A percentile compares a stretch with the other conserved stretches of the same genome.
Conservation (phyloP, 2,329 filamentous ascomycete genomes). For the Dothideomycetes sp. region DNA sequence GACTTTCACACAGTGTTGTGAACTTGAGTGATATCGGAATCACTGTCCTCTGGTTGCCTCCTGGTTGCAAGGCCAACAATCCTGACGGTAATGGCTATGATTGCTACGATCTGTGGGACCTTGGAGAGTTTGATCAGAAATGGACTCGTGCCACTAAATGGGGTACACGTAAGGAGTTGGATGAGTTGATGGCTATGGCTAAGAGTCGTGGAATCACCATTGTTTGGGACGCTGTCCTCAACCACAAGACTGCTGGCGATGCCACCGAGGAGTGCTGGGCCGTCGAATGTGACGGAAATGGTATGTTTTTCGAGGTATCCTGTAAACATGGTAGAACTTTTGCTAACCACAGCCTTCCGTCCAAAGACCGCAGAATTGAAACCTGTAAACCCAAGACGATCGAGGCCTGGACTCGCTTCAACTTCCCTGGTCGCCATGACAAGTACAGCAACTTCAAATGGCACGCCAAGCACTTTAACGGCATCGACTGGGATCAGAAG, state of each 20-base stretch:
- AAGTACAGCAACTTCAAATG: constrained; percentile 55
- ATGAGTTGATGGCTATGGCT: constrained; percentile 43
- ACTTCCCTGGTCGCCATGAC: constrained; percentile 53
- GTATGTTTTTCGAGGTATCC: constrained; percentile 14
- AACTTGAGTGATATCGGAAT: constrained; percentile 44
- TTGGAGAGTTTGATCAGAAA: constrained; percentile 68
- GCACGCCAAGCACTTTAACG: constrained; percentile 58
- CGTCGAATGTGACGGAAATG: constrained; percentile 50
- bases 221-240: constrained; percentile 63
- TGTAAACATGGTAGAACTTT: too few species aligned
- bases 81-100: constrained; percentile 58
- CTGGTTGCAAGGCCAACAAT: constrained; percentile 58
- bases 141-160: constrained; percentile 56
- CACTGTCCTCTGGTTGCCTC: constrained; percentile 58
- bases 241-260: constrained; percentile 63
- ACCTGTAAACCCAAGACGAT: constrained; percentile 51
- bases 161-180: constrained; percentile 55
- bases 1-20: constrained; percentile 21
- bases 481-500: constrained; percentile 55
- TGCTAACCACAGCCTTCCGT: constrained; percentile 20
- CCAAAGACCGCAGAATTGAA: constrained; percentile 45
- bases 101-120: constrained; percentile 53
- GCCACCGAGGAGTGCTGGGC: constrained; percentile 53
- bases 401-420: constrained; percentile 58
- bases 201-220: constrained; percentile 47